Evolutionary conservation across 192 early-diverging fungal species (phyloP).

Genomic region (Mortierella alpina): DNA sequence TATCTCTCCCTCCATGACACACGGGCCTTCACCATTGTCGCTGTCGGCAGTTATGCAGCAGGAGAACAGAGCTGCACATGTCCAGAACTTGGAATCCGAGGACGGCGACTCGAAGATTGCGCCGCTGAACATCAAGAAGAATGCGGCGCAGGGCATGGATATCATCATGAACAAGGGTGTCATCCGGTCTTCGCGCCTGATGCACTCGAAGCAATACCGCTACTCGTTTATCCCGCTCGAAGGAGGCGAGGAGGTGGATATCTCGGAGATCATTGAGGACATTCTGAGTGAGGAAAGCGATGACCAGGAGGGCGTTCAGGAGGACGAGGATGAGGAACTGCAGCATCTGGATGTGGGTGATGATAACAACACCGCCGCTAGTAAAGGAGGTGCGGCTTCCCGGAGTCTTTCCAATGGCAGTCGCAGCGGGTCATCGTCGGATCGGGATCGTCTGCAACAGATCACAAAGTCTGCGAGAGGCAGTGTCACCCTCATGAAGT

Average conservation of each 20-base stretch:
- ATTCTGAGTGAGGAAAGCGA: conserved; percentile 52
- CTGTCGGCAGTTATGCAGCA: conserved; percentile 22
- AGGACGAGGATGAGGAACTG: background rate
- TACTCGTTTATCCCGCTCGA: conserved; percentile 57
- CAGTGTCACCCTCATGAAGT: conserved; percentile 25
- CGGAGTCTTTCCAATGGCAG: conserved; percentile 11
- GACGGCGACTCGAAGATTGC: conserved; percentile 19
- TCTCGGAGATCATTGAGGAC: conserved; percentile 59
- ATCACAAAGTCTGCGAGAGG: conserved; percentile 20
- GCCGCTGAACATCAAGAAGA: conserved; percentile 53
- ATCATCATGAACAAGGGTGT: conserved; percentile 51
- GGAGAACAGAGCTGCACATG: background rate
- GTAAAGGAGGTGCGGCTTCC: background rate
- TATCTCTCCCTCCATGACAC: conserved; percentile 39
- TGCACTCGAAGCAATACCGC: conserved; percentile 55
- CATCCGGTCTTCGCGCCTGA: conserved; percentile 52
- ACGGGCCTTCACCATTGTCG: conserved; percentile 38
- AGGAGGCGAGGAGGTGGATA: conserved; percentile 56
- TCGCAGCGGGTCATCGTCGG: conserved; percentile 2
- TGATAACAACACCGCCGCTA: background rate
- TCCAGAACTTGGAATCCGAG: background rate
- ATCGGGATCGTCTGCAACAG: conserved; percentile 20
- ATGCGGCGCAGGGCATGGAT: conserved; percentile 48
- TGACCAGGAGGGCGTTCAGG: conserved; percentile 13
- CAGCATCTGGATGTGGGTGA: background rate